A percentile compares a stretch with the other conserved stretches of the same genome.
phyloP scores from a whole-genome alignment of 306 rosid species.

The Carpinus fangiana region DNA sequence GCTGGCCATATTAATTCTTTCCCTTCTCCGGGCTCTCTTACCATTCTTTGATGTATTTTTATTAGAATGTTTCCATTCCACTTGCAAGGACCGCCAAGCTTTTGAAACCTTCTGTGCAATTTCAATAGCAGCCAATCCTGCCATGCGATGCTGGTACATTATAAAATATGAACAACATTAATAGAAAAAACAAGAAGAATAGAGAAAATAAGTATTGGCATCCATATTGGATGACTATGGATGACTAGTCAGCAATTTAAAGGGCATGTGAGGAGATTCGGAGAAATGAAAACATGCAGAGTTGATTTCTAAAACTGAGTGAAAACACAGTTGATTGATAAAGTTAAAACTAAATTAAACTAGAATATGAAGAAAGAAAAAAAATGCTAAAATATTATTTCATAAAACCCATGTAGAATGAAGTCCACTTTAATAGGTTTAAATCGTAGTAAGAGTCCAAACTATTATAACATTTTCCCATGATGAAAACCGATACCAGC shows the following conservation, averaged over 20 bases:
- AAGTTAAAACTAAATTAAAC: neutral
- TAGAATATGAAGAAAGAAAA: neutral
- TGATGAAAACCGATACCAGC: neutral
- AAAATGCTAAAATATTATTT: neutral
- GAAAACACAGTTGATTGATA: neutral
- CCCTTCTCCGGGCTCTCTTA: constrained; percentile 79
- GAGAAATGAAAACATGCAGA: neutral
- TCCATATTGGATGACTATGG: neutral
- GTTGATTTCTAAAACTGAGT: neutral
- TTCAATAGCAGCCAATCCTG: constrained; percentile 94
- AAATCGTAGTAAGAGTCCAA: neutral
- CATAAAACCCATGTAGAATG: neutral
- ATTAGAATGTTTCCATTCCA: constrained; percentile 73
- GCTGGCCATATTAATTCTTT: constrained; percentile 70
- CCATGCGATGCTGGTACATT: constrained; percentile 93
- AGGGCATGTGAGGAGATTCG: constrained; percentile 2
- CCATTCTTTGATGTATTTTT: constrained; percentile 69
- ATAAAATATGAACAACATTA: constrained; percentile 26
- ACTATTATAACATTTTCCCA: neutral
- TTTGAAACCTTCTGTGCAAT: constrained; percentile 93
- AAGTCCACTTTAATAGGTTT: neutral
- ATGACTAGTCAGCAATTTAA: constrained; percentile 1
- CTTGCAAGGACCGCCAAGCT: constrained; percentile 85
- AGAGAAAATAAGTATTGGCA: neutral
- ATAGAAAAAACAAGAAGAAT: constrained; percentile 6